Base-by-base conservation (phyloP, 129 eudicot species). In the Artemisia argyi region DNA sequence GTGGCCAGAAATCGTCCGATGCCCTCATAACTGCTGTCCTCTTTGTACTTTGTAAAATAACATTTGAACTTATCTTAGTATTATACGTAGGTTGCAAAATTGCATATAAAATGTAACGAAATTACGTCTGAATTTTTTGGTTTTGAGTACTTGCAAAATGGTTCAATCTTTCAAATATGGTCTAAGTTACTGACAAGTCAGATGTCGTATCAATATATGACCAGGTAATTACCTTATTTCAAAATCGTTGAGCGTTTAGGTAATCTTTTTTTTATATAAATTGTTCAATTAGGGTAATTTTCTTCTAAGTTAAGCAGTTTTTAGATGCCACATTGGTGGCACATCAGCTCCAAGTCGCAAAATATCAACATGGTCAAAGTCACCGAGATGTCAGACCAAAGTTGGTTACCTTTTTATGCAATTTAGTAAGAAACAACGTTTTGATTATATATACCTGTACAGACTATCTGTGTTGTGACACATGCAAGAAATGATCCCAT, bases 1-100 rank as follows among this genome's bases (percentile, higher is more conserved):
- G 76, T 7, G 98, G 98, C 91, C 90, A 93, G 73, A 89, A 93
- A 79, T 93, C 98, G 74, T 93, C 98, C 4, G 98, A 93, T 71
- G 98, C 98, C 74, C 96, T 83, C 52, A 93, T 87, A 50, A 93
- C 95, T 5, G 95, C 95, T 9, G 92, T 59, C 68, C 79, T 61
- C 79, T 89, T 93, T 12, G 86, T 77, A 66, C 98, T 92, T 60
- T 30, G 83, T 72, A 46, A 59, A 82, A 13, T 47, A 65, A 10
- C 72, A 42, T 54, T 48, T 68, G 3, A 70, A 79, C 20, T 44
- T 62, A 19, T 57, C 16, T 48, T 14, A 73, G 70, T 49, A 32
- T 28, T 13, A 68, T 68, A n/a, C n/a, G n/a, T n/a, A 69, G 24
- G 12, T 15, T 7, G 35, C 1, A 14, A 65, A 16, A 19, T 44